Percentiles rank a stretch among this genome's conserved stretches.
phyloP scores from a whole-genome alignment of 2,329 filamentous ascomycete genomes.

The Penicillium psychrosexuale region DNA sequence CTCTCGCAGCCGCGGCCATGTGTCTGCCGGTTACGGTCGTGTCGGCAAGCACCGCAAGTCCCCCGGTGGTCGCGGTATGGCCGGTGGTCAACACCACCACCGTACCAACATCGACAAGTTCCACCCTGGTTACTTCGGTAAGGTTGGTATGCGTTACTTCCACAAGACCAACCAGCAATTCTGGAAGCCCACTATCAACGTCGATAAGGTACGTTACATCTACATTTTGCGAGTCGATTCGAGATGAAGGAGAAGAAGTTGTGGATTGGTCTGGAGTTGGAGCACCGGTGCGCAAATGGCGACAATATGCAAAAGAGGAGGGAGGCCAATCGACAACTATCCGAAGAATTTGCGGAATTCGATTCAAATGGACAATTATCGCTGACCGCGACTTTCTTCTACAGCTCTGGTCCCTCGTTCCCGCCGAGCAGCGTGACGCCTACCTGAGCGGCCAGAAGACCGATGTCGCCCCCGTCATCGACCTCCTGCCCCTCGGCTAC shows the following conservation, averaged over 20 bases:
- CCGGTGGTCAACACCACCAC: constrained; percentile 99
- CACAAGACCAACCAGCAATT: constrained; percentile 93
- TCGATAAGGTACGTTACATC: constrained; percentile 78
- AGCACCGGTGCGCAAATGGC: neutral
- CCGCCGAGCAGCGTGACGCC: constrained; percentile 85
- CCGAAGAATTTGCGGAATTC: neutral
- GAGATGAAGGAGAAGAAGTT: constrained; percentile 2
- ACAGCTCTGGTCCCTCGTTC: constrained; percentile 93
- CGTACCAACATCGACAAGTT: constrained; percentile 89
- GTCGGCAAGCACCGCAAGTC: constrained; percentile 98
- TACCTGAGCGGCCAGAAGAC: constrained; percentile 78
- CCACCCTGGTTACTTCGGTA: constrained; percentile 99
- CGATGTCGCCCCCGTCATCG: constrained; percentile 94
- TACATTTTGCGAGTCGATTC: constrained; percentile 10
- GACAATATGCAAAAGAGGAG: neutral
- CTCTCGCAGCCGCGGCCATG: constrained; percentile 78
- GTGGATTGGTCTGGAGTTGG: constrained; percentile 1
- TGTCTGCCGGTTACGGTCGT: constrained; percentile 97
- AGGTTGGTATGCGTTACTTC: constrained; percentile 94
- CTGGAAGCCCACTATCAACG: constrained; percentile 98
- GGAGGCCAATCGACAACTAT: neutral
- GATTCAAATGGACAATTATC: constrained; percentile 3
- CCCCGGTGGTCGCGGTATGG: constrained; percentile 76
- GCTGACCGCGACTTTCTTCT: constrained; percentile 17
- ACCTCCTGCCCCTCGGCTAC: constrained; percentile 96